Base-by-base conservation (phyloP, 768 basidiomycete species). In the Collybiopsis confluens region DNA sequence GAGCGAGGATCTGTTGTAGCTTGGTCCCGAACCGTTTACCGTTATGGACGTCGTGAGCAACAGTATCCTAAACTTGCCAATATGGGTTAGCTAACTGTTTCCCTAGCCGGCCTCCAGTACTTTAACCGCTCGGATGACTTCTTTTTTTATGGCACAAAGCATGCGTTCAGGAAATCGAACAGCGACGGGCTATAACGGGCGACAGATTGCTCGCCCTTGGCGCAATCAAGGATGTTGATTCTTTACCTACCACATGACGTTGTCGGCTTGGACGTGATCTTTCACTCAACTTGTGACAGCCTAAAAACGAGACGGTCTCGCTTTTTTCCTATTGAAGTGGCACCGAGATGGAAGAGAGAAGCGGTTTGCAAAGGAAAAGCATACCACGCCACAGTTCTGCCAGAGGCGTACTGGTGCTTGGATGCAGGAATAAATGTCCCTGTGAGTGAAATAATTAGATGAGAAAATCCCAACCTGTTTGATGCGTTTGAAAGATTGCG, bases 361-460 rank as follows among this genome's bases (percentile, higher is more conserved):
- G 57, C 61, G 66, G 56, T 73, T 89, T 72, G 68, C 70, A 63
- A 49, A 72, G 66, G 66, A 80, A 65, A 70, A 77, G 27, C 81
- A 78, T 60, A 85, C 92, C 56, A 83, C 88, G 3, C 85, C 88
- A 2, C 90, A 91, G 60, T 92, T 91, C 76, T 92, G 44, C 81
- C 88, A n/a, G 86, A 90, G 70, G 90, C 91, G 62, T 92, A 92
- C 70, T 93, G 88, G 86, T 70, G 81, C 65, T 70, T 93, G 55
- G 91, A 93, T 68, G 76, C 81, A 2, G 88, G 86, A 10, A 72
- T 76, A n/a, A 72, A 83, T 40, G 64, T 87, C 47, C 65, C 78
- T 43, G 90, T 91, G 66, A 58, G 86, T 79, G 11, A 33, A 33
- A n/a, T n/a, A 6, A 33, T 13, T 6, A 37, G 27, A 44, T 24